Evolutionary conservation across 805 yeast species (phyloP).

Genomic region (Spathaspora sp.): DNA sequence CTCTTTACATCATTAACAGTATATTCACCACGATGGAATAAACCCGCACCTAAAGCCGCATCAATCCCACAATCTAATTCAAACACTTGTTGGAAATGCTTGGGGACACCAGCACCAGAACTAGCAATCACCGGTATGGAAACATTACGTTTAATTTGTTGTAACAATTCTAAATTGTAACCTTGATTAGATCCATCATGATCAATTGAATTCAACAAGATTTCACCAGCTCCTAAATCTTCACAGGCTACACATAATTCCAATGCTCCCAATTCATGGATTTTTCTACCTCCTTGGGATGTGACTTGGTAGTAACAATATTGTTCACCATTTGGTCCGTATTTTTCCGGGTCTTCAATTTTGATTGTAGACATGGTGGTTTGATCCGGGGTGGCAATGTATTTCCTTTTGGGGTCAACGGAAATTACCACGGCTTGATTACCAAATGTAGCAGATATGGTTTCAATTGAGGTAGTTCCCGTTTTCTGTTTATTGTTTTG

Average conservation of each 20-base stretch:
- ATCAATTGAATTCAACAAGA: constrained; percentile 89
- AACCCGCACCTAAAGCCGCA: constrained; percentile 98
- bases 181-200: constrained; percentile 97
- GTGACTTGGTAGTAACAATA: constrained; percentile 95
- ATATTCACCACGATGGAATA: constrained; percentile 95
- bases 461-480: constrained; percentile 88
- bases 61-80: constrained; percentile 70
- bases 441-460: constrained; percentile 89
- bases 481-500: constrained; percentile 51
- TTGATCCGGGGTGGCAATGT: constrained; percentile 58
- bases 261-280: constrained; percentile 80
- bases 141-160: constrained; percentile 73
- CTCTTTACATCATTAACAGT: constrained; percentile 80
- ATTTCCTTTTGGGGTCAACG: constrained; percentile 93
- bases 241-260: constrained; percentile 89
- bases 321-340: constrained; percentile 84
- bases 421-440: constrained; percentile 97
- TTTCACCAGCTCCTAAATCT: constrained; percentile 94
- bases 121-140: constrained; percentile 94
- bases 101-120: constrained; percentile 94
- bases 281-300: constrained; percentile 92
- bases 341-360: constrained; percentile 45
- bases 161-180: constrained; percentile 79
- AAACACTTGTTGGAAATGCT: constrained; percentile 87
- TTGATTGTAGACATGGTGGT: constrained; percentile 62